Percentiles rank a stretch among this genome's conserved stretches.
Evolutionary conservation across 2,329 filamentous ascomycete species (phyloP).

Genomic region (Arthroderma sp.): DNA sequence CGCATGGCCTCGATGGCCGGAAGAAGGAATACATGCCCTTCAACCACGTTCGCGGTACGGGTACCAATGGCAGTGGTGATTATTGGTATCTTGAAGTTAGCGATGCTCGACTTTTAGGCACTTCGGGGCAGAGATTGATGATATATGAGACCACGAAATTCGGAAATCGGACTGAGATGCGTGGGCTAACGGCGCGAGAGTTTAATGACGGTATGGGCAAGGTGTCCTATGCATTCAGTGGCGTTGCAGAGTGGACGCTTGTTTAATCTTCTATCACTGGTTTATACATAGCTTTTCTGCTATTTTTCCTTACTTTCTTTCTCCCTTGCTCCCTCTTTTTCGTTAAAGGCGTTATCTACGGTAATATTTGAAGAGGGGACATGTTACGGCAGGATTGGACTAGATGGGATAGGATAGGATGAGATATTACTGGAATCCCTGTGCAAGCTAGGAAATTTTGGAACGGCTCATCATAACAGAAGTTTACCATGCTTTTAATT

Average conservation of each 20-base stretch:
- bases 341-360: not conserved
- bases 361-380: not conserved
- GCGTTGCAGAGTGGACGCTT: constrained; percentile 43
- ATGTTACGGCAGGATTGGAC: not conserved
- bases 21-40: constrained; percentile 58
- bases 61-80: constrained; percentile 51
- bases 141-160: constrained; percentile 49
- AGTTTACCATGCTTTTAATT: too few relatives aligned
- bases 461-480: too few relatives aligned
- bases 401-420: not conserved
- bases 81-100: constrained; percentile 70
- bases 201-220: constrained; percentile 36
- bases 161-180: constrained; percentile 36
- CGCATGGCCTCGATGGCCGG: constrained; percentile 53
- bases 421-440: too few relatives aligned
- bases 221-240: constrained; percentile 36
- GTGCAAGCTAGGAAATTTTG: too few relatives aligned
- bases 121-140: constrained; percentile 53
- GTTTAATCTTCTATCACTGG: constrained; percentile 16
- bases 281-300: not conserved
- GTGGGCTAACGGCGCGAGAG: constrained; percentile 39
- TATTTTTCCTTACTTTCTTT: not conserved
- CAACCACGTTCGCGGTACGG: constrained; percentile 33
- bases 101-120: constrained; percentile 49
- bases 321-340: not conserved